Base-by-base conservation (phyloP, 495 filamentous ascomycete genomes). In the Neurospora sp. region DNA sequence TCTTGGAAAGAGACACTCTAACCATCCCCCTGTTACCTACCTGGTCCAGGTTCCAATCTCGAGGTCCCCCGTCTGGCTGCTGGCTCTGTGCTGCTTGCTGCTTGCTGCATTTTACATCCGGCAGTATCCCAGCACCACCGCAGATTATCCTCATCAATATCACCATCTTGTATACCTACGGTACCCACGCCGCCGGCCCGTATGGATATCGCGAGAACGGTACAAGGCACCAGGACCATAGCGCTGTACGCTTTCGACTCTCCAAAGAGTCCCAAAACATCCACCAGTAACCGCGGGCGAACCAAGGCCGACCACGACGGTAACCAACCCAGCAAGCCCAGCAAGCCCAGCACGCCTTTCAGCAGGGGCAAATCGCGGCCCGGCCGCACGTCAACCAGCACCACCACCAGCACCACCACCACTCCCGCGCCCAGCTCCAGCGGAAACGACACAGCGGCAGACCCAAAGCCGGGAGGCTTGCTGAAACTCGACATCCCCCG, bases 361-460 rank as follows among this genome's bases (percentile, higher is more conserved):
- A 54, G 46, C 46, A 54, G 46, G 46, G 46, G 46, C 46, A 54
- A 54, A n/a, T 54, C 46, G 46, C 46, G 20, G 46, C 20, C 23
- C 49, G 23, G 20, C 49, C 49, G 49, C 11, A 60, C 49, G 49
- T 60, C 20, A 60, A 60, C 49, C 49, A 23, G 9, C 46, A 54
- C 6, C 18, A 73, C 11, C 49, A 60, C 49, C 49, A 23, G 9
- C 46, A 54, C 6, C n/a, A 73, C 69, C 76, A 75, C 11, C n/a
- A 35, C 71, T 38, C 39, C 38, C 44, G 49, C 23, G 69, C 49
- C 49, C 72, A 72, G 40, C 75, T 70, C 38, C 41, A 37, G 69
- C 37, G 39, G 69, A 70, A 69, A 72, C 75, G 75, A 77, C 73
- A 70, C 73, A 75, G 31, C 73, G 74, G 40, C 37, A 44, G 54